phyloP scores from a whole-genome alignment of 345 rosid genomes.

The Psidium friedrichsthalianum region DNA sequence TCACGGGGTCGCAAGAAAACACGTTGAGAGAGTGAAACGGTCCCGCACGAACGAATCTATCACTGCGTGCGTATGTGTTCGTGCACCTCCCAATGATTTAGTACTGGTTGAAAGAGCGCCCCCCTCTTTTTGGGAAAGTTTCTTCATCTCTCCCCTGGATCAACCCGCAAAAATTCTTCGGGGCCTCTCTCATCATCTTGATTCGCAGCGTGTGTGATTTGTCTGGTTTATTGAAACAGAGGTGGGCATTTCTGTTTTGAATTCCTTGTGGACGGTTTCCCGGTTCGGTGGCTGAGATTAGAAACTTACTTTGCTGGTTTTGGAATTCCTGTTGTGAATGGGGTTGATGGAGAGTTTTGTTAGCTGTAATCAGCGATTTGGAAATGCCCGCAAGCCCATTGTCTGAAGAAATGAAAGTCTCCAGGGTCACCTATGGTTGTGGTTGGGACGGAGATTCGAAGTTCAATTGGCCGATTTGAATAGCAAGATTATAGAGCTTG shows the following conservation, averaged over 20 bases:
- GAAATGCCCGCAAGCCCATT: neutral
- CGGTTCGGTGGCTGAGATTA: neutral
- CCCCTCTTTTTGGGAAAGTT: neutral
- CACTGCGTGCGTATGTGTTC: neutral
- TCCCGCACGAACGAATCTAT: neutral
- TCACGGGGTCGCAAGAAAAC: neutral
- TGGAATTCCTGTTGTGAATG: neutral
- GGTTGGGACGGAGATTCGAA: neutral
- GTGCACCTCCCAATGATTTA: neutral
- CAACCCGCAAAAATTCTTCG: neutral
- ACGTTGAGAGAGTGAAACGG: neutral
- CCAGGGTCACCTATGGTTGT: neutral
- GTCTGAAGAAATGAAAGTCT: neutral
- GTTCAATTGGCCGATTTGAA: neutral
- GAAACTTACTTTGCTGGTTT: neutral
- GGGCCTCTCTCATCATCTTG: neutral
- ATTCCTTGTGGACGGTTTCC: neutral
- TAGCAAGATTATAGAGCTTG: neutral
- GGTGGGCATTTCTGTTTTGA: neutral
- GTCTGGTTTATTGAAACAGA: neutral
- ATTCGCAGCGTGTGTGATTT: neutral
- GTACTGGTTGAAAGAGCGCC: neutral
- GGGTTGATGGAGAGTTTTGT: neutral
- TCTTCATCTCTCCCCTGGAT: neutral
- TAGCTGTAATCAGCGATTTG: neutral